Conservation (phyloP, 208 protist genomes). For the Acanthamoeba castellanii region DNA sequence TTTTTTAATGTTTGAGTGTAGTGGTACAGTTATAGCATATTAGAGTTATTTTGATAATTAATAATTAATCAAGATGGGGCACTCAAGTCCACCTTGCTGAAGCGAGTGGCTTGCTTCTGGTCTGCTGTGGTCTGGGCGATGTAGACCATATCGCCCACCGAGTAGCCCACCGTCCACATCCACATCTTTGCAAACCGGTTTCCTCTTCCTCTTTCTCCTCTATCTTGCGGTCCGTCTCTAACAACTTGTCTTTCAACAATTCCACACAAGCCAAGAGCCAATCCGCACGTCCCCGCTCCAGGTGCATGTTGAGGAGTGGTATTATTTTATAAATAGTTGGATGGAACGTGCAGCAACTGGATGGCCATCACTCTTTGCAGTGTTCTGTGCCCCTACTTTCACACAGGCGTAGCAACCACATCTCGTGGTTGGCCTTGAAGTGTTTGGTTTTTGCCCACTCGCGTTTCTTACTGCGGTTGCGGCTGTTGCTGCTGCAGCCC, state of each 20-base stretch:
- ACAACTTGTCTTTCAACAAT: too few species aligned
- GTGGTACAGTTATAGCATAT: neutral
- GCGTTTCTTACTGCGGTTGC: neutral
- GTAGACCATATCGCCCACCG: conserved; percentile 1
- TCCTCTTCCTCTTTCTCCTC: neutral
- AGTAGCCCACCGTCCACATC: conserved; percentile 44
- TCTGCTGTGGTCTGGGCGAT: conserved; percentile 9
- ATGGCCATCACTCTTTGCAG: too few species aligned
- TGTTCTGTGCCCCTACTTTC: too few species aligned
- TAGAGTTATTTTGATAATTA: neutral
- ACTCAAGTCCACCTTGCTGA: neutral
- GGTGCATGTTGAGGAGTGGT: too few species aligned
- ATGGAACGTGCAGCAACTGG: too few species aligned
- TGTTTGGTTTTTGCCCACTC: too few species aligned
- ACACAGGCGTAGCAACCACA: too few species aligned
- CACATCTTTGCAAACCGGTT: neutral
- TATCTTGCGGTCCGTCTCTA: neutral
- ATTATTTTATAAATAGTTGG: too few species aligned
- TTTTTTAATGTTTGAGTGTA: too few species aligned
- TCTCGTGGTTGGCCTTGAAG: too few species aligned
- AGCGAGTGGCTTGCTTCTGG: neutral
- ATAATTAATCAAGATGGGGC: neutral
- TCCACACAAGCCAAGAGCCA: too few species aligned
- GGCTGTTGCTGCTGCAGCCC: conserved; percentile 18
- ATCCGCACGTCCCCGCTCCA: too few species aligned